Evolutionary conservation across 2,329 filamentous ascomycete species (phyloP), one percentile per base, ranked within the genome.

Genomic region (Monilinia polystroma): DNA sequence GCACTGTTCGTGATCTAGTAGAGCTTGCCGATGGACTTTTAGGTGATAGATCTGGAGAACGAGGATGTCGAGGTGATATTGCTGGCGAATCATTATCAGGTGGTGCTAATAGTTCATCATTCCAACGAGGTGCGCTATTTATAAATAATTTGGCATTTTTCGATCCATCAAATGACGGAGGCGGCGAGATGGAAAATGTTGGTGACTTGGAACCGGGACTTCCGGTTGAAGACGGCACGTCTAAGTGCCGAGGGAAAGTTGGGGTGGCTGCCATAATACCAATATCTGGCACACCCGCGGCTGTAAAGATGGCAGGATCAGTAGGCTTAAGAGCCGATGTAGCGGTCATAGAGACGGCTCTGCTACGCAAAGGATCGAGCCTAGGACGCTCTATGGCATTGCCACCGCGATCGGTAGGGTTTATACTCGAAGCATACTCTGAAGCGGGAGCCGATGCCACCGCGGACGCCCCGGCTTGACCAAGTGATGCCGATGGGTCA

Each of bases 41-140:
- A 47, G 59, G 58, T 32, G 16, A 29, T 52, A 60, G 2, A 26
- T 45, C 47, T 52, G 35, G 45, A n/a, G 63, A 53, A 26, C 32
- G 54, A n/a, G 55, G 57, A 35, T 53, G 72, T 20, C 54, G 45
- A 12, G 63, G 55, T 26, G 63, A 66, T n/a, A 5, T 32, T 41
- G 45, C 77, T 18, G 76, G 73, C 59, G 80, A 79, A 10, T 73
- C 73, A 59, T 77, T 77, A 7, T 77, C 78, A 3, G 79, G 77
- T 11, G 79, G 80, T 18, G 80, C 79, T 55, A 85, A 76, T 23
- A 80, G 77, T 62, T 79, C 75, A 35, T 80, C 74, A 18, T 77
- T 76, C 49, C 72, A 75, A 29, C 66, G 70, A 45, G 70, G 73
- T 43, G 69, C 71, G 23, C 68, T 69, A 18, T 63, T 66, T 59